phyloP scores from a whole-genome alignment of 2,329 filamentous ascomycete genomes.

The Calonectria hongkongensis region DNA sequence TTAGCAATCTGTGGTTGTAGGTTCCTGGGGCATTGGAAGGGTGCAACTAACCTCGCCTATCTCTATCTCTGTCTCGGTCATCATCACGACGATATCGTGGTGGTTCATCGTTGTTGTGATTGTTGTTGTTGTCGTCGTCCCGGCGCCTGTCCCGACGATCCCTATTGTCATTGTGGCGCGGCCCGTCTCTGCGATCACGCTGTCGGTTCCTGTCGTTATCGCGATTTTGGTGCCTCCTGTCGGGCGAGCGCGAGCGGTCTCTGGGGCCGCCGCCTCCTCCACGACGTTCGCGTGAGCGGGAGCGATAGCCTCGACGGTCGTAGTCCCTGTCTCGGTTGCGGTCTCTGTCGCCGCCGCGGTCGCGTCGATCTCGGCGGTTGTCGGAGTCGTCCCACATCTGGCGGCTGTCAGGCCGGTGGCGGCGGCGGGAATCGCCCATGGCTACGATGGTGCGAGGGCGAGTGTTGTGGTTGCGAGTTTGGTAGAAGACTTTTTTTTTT shows the following conservation, averaged over 20 bases:
- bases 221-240: constrained; percentile 61
- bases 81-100: constrained; percentile 48
- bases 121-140: constrained; percentile 52
- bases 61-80: constrained; percentile 52
- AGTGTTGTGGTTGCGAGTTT: constrained; percentile 1
- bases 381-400: constrained; percentile 76
- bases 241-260: constrained; percentile 62
- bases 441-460: constrained; percentile 21
- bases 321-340: constrained; percentile 57
- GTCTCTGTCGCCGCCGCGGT: constrained; percentile 49
- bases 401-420: constrained; percentile 69
- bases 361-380: constrained; percentile 61
- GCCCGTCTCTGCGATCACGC: constrained; percentile 58
- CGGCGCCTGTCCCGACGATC: constrained; percentile 49
- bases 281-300: constrained; percentile 59
- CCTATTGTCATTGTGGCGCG: constrained; percentile 54
- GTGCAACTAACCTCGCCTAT: constrained; percentile 51
- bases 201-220: constrained; percentile 61
- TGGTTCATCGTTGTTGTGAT: constrained; percentile 47
- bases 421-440: constrained; percentile 60
- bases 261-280: constrained; percentile 52
- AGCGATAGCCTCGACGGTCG: constrained; percentile 59
- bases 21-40: background rate
- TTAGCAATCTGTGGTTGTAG: constrained; percentile 26
- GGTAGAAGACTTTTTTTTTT: background rate